Conservation (phyloP, 192 early-diverging fungal genomes). For the Podila epicladia region DNA sequence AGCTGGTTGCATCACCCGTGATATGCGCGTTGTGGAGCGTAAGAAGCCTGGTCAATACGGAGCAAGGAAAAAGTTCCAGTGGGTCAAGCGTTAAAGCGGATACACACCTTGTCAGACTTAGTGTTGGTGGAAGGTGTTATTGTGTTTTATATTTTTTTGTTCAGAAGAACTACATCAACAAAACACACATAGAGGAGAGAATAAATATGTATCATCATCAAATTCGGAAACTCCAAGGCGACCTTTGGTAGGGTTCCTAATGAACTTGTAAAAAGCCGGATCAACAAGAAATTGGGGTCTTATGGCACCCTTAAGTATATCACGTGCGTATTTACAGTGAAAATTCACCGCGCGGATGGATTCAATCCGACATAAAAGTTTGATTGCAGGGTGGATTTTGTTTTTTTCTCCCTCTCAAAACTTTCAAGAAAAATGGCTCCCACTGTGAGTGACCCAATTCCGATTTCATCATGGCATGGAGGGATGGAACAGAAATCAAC, state of each 20-base stretch:
- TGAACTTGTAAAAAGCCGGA: too few species aligned
- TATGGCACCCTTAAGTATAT: neutral
- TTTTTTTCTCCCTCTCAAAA: constrained; percentile 29
- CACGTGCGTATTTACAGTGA: too few species aligned
- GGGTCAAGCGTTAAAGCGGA: constrained; percentile 53
- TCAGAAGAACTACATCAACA: too few species aligned
- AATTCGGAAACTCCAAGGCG: too few species aligned
- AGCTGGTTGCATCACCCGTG: constrained; percentile 67
- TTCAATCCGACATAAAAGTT: neutral
- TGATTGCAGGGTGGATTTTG: neutral
- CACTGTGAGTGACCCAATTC: constrained; percentile 43
- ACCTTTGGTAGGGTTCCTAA: too few species aligned
- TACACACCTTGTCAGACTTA: too few species aligned
- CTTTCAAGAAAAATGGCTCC: constrained; percentile 54
- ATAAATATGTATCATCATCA: too few species aligned
- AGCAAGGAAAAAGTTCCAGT: constrained; percentile 77
- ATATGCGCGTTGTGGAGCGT: constrained; percentile 87
- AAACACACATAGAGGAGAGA: too few species aligned
- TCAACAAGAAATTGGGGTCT: too few species aligned
- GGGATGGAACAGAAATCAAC: neutral
- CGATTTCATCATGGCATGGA: neutral
- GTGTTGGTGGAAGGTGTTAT: too few species aligned
- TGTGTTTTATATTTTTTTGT: too few species aligned
- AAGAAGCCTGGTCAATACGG: constrained; percentile 97
- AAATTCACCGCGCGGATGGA: too few species aligned